Base-by-base conservation (phyloP, 306 rosid species). In the Corylus avellana region DNA sequence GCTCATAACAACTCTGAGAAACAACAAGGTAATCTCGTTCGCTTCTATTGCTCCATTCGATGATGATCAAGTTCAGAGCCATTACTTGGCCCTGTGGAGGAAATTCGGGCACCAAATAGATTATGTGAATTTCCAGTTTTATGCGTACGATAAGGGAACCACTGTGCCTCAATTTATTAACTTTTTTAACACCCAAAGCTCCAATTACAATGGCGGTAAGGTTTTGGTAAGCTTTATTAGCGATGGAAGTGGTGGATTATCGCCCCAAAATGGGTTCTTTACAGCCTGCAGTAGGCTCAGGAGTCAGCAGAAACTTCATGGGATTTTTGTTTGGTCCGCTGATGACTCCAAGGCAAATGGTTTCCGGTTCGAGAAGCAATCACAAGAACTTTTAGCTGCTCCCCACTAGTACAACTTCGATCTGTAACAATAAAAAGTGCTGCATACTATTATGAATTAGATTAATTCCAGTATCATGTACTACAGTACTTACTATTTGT, bases 21-120 rank as follows among this genome's bases (percentile, higher is more conserved):
- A 42, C 11, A 90, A 88, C 1, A 84, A 86, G 0, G 88, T 86
- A 16, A 87, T 94, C 32, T 59, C 69, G 4, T 90, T 92, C 47
- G 96, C 97, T 50, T 94, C 98, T 1, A 90, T 90, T 53, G 98
- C 96, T 75, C 97, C 97, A 0, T 94, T 89, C 18, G 96, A 85
- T 20, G 78, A 90, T 0, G 82, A 85, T 11, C 77, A 90, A 44
- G 96, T 94, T 64, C 98, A 94, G 42, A 78, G 74, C 25, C 93
- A 89, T 35, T 94, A 92, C 82, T 22, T 82, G 82, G 90, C 94
- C 3, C 42, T 92, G 79, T 94, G 98, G 98, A 90, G 80, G 47
- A 90, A 62, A 18, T 88, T 92, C 7, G 90, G 97, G 0, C 48
- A 80, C 37, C 39, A 89, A 62, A 92, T 94, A 39, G 97, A 94